A percentile compares a stretch with the other conserved stretches of the same genome.
Conservation (phyloP, 1,139 yeast genomes). For the Candida neerlandica region DNA sequence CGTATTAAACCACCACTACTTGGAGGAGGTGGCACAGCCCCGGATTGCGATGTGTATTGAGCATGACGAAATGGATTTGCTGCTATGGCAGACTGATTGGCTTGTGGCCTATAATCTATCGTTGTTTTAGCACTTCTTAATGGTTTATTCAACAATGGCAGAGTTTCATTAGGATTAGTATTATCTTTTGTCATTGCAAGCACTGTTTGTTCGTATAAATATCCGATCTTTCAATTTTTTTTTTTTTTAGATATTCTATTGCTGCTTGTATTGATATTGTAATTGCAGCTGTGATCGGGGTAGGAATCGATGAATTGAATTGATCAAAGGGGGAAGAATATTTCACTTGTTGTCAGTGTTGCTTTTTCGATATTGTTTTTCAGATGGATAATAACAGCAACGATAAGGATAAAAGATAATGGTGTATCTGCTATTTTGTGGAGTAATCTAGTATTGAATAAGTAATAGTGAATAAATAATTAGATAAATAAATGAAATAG, state of each 20-base stretch:
- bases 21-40: not conserved
- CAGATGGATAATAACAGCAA: too few relatives aligned
- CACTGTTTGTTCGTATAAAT: not conserved
- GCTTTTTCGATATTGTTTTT: too few relatives aligned
- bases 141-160: slow-evolving; percentile 8
- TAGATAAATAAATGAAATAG: too few relatives aligned
- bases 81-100: not conserved
- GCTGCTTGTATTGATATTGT: too few relatives aligned
- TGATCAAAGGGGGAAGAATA: too few relatives aligned
- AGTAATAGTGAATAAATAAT: too few relatives aligned
- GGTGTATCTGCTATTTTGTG: too few relatives aligned
- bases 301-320: too few relatives aligned
- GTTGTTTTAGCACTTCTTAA: not conserved
- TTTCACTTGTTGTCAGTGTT: too few relatives aligned
- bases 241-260: not conserved
- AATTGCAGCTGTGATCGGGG: too few relatives aligned
- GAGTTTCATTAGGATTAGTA: slow-evolving; percentile 4
- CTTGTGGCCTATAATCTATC: not conserved
- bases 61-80: slow-evolving; percentile 7
- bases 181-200: not conserved
- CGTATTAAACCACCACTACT: not conserved
- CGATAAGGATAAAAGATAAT: too few relatives aligned
- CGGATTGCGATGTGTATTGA: not conserved
- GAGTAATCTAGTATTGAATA: too few relatives aligned
- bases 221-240: not conserved